Evolutionary conservation across 306 rosid species (phyloP), one percentile per base, ranked within the genome.

Genomic region (Crotalaria pallida): DNA sequence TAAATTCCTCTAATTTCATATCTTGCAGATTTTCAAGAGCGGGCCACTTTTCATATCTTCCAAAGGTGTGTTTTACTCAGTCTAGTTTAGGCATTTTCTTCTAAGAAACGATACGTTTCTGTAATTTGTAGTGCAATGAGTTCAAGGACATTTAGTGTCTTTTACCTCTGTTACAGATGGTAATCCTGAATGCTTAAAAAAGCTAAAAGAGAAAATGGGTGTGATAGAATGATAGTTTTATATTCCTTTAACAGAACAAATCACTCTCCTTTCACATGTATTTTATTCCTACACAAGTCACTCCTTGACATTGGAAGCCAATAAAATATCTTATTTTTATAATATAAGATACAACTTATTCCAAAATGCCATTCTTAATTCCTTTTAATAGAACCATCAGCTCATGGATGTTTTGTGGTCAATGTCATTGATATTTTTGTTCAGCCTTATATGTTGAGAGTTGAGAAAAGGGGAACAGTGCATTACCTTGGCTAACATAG

Each of bases 31-130:
- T 83, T 86, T 89, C 88, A 95, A 91, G 87, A 89, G 93, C 23
- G 97, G 99, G n/a, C 93, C 96, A 16, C 91, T 95, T 67, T 89
- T 91, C 70, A 64, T 95, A 84, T 89, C 99, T 76, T 91, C 97
- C 63, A 91, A 88, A 89, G 97, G 97, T 88, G 69, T 82, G 97
- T 74, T 83, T 71, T 40, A 21, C 53, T 31, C 27, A 40, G 43
- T 43, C 13, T 61, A 38, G 65, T 59, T 71, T 10, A 10, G 38
- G 24, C 7, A 26, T 82, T 52, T 65, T 52, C 60, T 47, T 65
- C 21, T 36, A 17, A 63, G 58, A n/a, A 65, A 58, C 65, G 29
- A 26, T 49, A 7, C 21, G 44, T 51, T 18, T 50, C 31, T 3
- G 21, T 50, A 16, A 51, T 71, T 71, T 49, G 22, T 33, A 71